Percentiles rank a stretch among this genome's conserved stretches.
phyloP scores from a whole-genome alignment of 768 basidiomycete species.

The Mycena belliarum region DNA sequence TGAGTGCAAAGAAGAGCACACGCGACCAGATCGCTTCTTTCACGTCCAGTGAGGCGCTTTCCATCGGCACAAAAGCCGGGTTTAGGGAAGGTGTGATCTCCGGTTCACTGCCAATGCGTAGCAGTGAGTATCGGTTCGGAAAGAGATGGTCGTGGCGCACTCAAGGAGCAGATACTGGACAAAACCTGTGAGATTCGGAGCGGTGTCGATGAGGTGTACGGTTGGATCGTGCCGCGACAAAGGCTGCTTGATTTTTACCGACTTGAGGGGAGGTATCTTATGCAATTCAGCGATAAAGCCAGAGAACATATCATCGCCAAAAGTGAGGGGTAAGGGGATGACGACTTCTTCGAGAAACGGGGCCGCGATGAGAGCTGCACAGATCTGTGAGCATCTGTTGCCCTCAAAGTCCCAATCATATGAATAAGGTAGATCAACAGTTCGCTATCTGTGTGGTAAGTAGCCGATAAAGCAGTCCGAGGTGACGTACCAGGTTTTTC shows the following conservation, averaged over 20 bases:
- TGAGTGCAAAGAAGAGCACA: constrained; percentile 7
- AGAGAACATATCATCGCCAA: too few species aligned
- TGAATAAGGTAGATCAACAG: neutral
- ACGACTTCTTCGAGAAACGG: neutral
- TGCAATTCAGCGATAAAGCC: neutral
- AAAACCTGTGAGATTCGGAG: neutral
- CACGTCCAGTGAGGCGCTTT: neutral
- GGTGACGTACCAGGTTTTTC: constrained; percentile 10
- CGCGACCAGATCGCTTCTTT: constrained; percentile 11
- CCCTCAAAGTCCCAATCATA: neutral
- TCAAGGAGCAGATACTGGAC: neutral
- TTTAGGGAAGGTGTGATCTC: neutral
- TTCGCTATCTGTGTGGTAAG: neutral
- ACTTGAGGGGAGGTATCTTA: neutral
- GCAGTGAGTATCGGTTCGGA: neutral
- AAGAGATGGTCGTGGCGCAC: neutral
- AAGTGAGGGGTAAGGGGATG: neutral
- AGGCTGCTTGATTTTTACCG: neutral
- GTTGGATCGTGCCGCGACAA: neutral
- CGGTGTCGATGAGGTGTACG: neutral
- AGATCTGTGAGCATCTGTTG: neutral
- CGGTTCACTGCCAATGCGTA: too few species aligned
- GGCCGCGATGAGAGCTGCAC: neutral
- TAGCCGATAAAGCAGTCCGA: neutral
- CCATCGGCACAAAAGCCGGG: constrained; percentile 5